Percentiles rank a stretch among this genome's conserved stretches.
phyloP scores from a whole-genome alignment of 2,329 filamentous ascomycete species.

The Paecilomyces variotii region DNA sequence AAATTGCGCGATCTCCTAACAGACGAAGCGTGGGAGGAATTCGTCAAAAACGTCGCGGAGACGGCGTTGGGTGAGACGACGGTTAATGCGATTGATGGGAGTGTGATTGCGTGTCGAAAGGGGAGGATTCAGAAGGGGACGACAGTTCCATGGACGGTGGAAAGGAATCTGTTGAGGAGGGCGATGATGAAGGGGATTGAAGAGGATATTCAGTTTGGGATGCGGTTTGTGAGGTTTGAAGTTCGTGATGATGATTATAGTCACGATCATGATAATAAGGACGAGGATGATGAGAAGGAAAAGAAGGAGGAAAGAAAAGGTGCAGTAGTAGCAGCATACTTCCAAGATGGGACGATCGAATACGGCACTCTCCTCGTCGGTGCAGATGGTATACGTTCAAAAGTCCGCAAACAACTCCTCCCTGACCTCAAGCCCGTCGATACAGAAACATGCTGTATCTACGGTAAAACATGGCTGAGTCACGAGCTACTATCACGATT shows the following conservation, averaged over 20 bases:
- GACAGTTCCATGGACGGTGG: neutral
- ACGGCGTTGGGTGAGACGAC: neutral
- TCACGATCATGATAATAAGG: no score
- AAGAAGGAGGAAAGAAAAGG: neutral
- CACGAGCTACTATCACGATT: conserved; percentile 1
- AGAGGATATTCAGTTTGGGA: neutral
- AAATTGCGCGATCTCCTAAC: neutral
- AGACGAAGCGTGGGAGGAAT: neutral
- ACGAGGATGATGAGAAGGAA: no score
- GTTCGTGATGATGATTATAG: neutral
- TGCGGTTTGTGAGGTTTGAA: neutral
- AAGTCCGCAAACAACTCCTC: conserved; percentile 23
- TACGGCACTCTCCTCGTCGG: neutral
- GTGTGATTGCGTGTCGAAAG: neutral
- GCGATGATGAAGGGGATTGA: neutral
- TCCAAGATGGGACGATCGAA: neutral
- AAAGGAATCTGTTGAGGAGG: neutral
- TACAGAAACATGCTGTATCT: conserved; percentile 24
- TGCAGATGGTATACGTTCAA: neutral
- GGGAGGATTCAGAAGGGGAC: neutral
- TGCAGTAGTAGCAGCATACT: neutral
- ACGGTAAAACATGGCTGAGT: conserved; percentile 27
- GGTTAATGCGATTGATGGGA: neutral
- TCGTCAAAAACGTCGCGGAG: neutral
- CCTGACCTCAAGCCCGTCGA: conserved; percentile 24